These are phyloP conservation scores for Diaporthe destruens DNA, from an alignment of 2,329 filamentous ascomycete species.

Conservation along the genomic window DNA sequence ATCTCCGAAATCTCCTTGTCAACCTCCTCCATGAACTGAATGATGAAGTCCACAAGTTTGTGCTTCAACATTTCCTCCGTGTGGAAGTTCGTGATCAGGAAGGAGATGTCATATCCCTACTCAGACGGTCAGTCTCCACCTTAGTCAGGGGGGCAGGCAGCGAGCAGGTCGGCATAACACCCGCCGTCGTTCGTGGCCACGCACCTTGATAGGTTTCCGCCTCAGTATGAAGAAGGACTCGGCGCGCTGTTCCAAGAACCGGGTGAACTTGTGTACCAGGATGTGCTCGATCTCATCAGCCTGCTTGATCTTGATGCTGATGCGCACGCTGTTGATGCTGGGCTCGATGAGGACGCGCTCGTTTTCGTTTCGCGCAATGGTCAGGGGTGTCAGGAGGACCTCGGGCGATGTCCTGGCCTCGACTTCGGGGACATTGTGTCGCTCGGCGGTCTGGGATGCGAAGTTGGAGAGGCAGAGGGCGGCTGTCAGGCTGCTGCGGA, in stretches of 20 bases:
- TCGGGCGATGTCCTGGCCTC: conserved; percentile 94
- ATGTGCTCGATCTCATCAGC: conserved; percentile 99
- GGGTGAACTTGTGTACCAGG: conserved; percentile 96
- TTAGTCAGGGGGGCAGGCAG: neutral
- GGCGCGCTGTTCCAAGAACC: conserved; percentile 94
- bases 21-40: conserved; percentile 99
- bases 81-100: conserved; percentile 98
- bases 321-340: conserved; percentile 94
- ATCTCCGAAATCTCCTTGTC: conserved; percentile 99
- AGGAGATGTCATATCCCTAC: conserved; percentile 97
- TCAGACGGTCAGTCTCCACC: conserved; percentile 36
- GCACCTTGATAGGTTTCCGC: conserved; percentile 93
- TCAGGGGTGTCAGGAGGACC: conserved; percentile 90
- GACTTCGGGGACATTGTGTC: conserved; percentile 98
- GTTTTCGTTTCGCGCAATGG: conserved; percentile 94
- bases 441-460: conserved; percentile 94
- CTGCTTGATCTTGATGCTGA: conserved; percentile 99
- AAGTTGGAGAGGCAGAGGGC: conserved; percentile 97
- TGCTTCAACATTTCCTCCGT: conserved; percentile 99
- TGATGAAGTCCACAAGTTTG: conserved; percentile 98
- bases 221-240: conserved; percentile 97
- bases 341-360: conserved; percentile 97
- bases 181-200: conserved; percentile 42
- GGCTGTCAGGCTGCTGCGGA: conserved; percentile 92
- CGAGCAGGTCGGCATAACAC: neutral